Conservation (phyloP, 441 rosid genomes). For the Corymbia citriodora region DNA sequence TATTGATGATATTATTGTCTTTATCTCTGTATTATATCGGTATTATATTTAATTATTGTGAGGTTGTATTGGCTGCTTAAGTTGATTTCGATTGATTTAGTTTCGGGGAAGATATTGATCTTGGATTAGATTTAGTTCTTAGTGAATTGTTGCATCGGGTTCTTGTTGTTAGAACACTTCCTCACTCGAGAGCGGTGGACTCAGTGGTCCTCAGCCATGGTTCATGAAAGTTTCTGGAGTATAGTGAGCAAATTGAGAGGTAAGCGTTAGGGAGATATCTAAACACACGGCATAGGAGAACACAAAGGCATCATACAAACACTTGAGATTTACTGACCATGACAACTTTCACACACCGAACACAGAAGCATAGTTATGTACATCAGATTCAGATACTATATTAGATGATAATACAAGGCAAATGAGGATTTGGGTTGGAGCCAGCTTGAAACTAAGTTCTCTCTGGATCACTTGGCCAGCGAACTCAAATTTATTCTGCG, state of each 20-base stretch:
- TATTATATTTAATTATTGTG: no score
- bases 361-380: background rate
- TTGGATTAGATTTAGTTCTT: no score
- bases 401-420: background rate
- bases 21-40: no score
- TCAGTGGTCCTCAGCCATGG: background rate
- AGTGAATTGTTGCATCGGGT: no score
- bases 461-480: background rate
- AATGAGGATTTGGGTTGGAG: background rate
- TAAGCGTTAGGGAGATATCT: background rate
- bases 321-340: background rate
- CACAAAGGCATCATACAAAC: background rate
- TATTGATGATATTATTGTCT: no score
- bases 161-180: constrained; percentile 61
- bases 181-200: no score
- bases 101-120: no score
- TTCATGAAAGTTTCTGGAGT: background rate
- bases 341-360: background rate
- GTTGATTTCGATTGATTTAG: no score
- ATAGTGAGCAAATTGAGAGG: background rate
- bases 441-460: background rate
- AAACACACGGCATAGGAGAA: background rate
- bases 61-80: no score
- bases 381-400: background rate
- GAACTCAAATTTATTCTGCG: background rate